A percentile compares a stretch with the other conserved stretches of the same genome.
phyloP scores from a whole-genome alignment of 2,329 filamentous ascomycete species.

The Lasiodiplodia hormozganensis region DNA sequence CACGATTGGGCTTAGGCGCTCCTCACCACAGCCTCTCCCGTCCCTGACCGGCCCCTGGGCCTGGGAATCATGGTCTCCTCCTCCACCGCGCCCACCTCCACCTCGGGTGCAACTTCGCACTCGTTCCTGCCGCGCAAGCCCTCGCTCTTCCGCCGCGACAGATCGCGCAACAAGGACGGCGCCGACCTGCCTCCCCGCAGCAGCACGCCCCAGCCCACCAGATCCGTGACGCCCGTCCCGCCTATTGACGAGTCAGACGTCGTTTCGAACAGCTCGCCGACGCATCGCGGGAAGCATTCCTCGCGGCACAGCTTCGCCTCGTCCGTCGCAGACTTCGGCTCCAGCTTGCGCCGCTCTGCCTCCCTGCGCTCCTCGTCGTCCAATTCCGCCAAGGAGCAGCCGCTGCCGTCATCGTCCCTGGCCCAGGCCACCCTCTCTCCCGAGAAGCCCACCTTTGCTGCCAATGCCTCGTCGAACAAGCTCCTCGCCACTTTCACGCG shows the following conservation, averaged over 20 bases:
- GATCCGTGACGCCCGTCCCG: slow-evolving; percentile 28
- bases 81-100: slow-evolving; percentile 14
- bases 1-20: slow-evolving; percentile 8
- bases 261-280: slow-evolving; percentile 33
- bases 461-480: slow-evolving; percentile 39
- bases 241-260: slow-evolving; percentile 29
- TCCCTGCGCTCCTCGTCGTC: slow-evolving; percentile 50
- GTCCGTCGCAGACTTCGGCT: slow-evolving; percentile 47
- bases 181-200: slow-evolving; percentile 25
- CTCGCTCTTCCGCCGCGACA: slow-evolving; percentile 28
- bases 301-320: slow-evolving; percentile 41
- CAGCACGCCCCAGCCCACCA: slow-evolving; percentile 21
- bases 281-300: slow-evolving; percentile 34
- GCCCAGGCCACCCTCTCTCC: slow-evolving; percentile 44
- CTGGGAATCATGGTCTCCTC: slow-evolving; percentile 27
- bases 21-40: slow-evolving; percentile 11
- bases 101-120: slow-evolving; percentile 16
- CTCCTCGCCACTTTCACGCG: slow-evolving; percentile 48
- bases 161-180: slow-evolving; percentile 18
- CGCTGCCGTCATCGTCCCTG: slow-evolving; percentile 34
- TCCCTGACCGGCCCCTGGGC: slow-evolving; percentile 22
- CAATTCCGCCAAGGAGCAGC: slow-evolving; percentile 39
- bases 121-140: slow-evolving; percentile 29
- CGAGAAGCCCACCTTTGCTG: slow-evolving; percentile 40
- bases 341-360: slow-evolving; percentile 47